Conservation (phyloP, 208 protist species). For the Angomonas deanei region DNA sequence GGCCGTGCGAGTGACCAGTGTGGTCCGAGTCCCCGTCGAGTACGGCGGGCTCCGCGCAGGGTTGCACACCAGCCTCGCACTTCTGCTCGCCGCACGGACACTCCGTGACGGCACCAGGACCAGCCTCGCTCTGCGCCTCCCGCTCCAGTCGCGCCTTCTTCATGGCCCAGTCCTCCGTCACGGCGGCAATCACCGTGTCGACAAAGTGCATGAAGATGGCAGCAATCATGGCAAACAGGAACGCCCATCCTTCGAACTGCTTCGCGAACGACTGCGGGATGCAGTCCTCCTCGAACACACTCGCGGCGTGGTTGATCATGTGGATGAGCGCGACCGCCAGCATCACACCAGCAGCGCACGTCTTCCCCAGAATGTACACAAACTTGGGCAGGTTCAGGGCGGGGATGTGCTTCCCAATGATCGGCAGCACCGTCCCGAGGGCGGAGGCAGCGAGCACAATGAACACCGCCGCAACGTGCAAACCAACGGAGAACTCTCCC, state of each 20-base stretch:
- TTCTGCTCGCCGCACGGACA: not conserved
- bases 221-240: constrained; percentile 41
- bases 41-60: not conserved
- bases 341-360: constrained; percentile 39
- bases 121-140: not conserved
- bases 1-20: no score
- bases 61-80: not conserved
- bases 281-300: constrained; percentile 17
- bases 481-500: constrained; percentile 28
- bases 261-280: constrained; percentile 29
- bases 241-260: constrained; percentile 40
- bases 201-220: constrained; percentile 50
- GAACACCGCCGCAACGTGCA: constrained; percentile 62
- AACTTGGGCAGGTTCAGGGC: constrained; percentile 23
- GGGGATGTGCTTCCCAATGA: constrained; percentile 38
- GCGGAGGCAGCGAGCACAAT: constrained; percentile 43
- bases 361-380: constrained; percentile 44
- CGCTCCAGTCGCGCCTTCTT: not conserved
- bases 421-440: constrained; percentile 38
- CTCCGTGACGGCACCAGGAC: not conserved
- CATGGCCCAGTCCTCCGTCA: constrained; percentile 11
- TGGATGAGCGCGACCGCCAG: constrained; percentile 41
- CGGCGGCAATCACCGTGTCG: constrained; percentile 22
- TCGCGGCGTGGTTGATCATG: constrained; percentile 24
- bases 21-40: not conserved